phyloP scores from a whole-genome alignment of 2,329 filamentous ascomycete genomes.

The Cryphonectria japonica region DNA sequence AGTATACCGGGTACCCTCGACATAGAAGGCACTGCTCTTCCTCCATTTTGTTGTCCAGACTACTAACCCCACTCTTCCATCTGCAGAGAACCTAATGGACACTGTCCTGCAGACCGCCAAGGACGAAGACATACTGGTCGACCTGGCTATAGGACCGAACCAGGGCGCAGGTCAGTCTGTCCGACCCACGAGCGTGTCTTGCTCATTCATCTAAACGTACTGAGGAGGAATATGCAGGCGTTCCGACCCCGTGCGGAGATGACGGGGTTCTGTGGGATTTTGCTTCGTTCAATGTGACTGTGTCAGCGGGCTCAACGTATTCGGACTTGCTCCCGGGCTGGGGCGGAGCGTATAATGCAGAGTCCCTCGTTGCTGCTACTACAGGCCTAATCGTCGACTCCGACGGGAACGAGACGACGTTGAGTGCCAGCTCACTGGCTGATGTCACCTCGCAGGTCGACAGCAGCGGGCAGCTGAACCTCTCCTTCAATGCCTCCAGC shows the following conservation, averaged over 20 bases:
- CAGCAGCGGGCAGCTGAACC: constrained; percentile 10
- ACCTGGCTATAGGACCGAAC: constrained; percentile 51
- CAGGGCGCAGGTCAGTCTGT: constrained; percentile 45
- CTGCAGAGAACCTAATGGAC: constrained; percentile 37
- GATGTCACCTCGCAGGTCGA: constrained; percentile 23
- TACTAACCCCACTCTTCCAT: too few relatives aligned
- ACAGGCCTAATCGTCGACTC: constrained; percentile 24
- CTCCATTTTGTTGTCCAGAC: neutral
- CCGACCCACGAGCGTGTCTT: neutral
- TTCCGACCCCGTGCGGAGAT: constrained; percentile 42
- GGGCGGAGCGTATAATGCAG: constrained; percentile 39
- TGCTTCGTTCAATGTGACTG: constrained; percentile 35
- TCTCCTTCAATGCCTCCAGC: neutral
- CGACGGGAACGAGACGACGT: constrained; percentile 18
- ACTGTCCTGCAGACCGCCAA: constrained; percentile 38
- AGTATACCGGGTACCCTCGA: neutral
- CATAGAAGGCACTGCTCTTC: neutral
- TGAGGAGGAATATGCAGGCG: constrained; percentile 24
- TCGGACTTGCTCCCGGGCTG: constrained; percentile 43
- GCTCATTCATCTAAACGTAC: neutral
- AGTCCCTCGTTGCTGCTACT: constrained; percentile 30
- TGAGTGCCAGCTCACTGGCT: constrained; percentile 19
- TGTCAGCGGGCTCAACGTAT: constrained; percentile 37
- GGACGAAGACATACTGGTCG: constrained; percentile 45
- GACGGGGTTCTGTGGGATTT: constrained; percentile 43